Conservation (phyloP, 441 rosid species). For the Erysimum cheiri region DNA sequence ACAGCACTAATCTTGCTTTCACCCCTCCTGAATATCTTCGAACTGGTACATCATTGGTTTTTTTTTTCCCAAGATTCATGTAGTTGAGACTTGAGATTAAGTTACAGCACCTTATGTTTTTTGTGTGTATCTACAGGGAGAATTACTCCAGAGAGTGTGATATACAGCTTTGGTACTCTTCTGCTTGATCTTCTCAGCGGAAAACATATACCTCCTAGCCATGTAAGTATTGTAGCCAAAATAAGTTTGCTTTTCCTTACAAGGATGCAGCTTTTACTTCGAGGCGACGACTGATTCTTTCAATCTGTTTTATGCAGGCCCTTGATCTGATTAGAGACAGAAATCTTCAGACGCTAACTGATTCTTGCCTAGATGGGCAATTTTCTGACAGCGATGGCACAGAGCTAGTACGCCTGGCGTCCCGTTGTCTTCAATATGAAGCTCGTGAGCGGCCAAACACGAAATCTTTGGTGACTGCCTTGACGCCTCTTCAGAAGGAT, state of each 20-base stretch:
- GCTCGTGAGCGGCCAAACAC: slow-evolving; percentile 88
- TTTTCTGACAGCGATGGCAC: slow-evolving; percentile 76
- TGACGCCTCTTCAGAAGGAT: slow-evolving; percentile 83
- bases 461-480: slow-evolving; percentile 70
- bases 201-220: slow-evolving; percentile 96
- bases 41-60: slow-evolving; percentile 50
- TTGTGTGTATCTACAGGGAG: slow-evolving; percentile 63
- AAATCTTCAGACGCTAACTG: slow-evolving; percentile 85
- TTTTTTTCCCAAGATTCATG: background rate
- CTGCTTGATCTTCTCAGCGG: slow-evolving; percentile 93
- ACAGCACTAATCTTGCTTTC: slow-evolving; percentile 73
- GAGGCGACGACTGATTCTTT: slow-evolving; percentile 21
- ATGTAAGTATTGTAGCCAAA: slow-evolving; percentile 55
- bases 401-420: slow-evolving; percentile 85
- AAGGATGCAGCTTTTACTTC: slow-evolving; percentile 8
- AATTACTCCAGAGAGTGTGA: slow-evolving; percentile 88
- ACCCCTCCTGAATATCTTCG: slow-evolving; percentile 78
- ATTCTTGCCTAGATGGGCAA: slow-evolving; percentile 93
- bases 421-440: slow-evolving; percentile 85
- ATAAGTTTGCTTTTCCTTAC: background rate
- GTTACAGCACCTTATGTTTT: slow-evolving; percentile 12
- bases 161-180: slow-evolving; percentile 92
- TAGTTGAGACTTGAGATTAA: slow-evolving; percentile 32
- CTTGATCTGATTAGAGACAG: slow-evolving; percentile 88
- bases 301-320: slow-evolving; percentile 55